A percentile compares a stretch with the other conserved stretches of the same genome.
phyloP scores from a whole-genome alignment of 495 filamentous ascomycete species.

The Glutinoglossum americanum region DNA sequence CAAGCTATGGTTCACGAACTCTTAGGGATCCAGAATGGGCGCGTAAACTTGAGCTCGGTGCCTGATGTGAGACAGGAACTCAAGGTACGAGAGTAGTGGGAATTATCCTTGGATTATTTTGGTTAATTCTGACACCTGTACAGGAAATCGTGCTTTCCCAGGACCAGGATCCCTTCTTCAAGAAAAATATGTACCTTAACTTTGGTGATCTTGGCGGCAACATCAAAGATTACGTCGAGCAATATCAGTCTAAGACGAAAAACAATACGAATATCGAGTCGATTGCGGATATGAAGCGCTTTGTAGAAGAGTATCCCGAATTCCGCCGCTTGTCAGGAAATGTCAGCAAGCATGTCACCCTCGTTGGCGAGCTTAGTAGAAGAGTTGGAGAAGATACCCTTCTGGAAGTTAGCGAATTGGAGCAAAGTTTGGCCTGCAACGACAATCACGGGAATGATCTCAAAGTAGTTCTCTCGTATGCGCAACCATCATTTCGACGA shows the following conservation, averaged over 20 bases:
- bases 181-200: slow-evolving; percentile 99
- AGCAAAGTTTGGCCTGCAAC: slow-evolving; percentile 91
- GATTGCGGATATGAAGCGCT: slow-evolving; percentile 95
- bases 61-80: slow-evolving; percentile 80
- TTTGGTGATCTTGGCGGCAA: slow-evolving; percentile 94
- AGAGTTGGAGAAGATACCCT: slow-evolving; percentile 66
- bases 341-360: slow-evolving; percentile 92
- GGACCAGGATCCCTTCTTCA: slow-evolving; percentile 97
- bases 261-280: slow-evolving; percentile 88
- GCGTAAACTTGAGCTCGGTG: slow-evolving; percentile 68
- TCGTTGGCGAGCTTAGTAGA: slow-evolving; percentile 81
- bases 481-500: neutral
- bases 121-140: neutral
- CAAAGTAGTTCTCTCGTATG: slow-evolving; percentile 28
- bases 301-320: slow-evolving; percentile 95
- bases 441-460: slow-evolving; percentile 80
- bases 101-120: neutral
- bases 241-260: slow-evolving; percentile 88
- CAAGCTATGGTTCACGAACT: slow-evolving; percentile 98
- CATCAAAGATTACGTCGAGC: slow-evolving; percentile 96
- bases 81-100: slow-evolving; percentile 20
- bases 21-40: slow-evolving; percentile 78
- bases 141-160: slow-evolving; percentile 83
- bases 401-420: slow-evolving; percentile 84
- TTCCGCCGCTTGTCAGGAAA: slow-evolving; percentile 93